phyloP scores from a whole-genome alignment of 1,139 yeast species.

The Lodderomyces pseudojiufengensis region DNA sequence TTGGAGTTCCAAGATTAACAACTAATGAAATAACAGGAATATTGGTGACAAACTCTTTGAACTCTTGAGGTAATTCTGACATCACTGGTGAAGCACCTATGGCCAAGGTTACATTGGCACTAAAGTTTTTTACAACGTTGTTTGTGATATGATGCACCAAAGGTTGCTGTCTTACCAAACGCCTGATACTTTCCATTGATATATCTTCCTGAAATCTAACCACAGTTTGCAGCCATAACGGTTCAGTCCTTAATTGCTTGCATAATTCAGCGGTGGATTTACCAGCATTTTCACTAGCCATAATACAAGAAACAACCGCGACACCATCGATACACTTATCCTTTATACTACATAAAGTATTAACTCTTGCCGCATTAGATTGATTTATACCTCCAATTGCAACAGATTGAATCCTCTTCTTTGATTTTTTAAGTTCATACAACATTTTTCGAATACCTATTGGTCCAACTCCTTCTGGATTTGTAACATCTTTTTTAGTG shows the following conservation, averaged over 20 bases:
- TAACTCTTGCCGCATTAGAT: slow-evolving; percentile 54
- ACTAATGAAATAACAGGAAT: slow-evolving; percentile 55
- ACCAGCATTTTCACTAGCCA: slow-evolving; percentile 63
- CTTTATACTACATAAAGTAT: slow-evolving; percentile 46
- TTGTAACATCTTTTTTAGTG: slow-evolving; percentile 57
- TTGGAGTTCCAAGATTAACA: slow-evolving; percentile 76
- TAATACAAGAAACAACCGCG: slow-evolving; percentile 83
- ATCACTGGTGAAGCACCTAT: slow-evolving; percentile 86
- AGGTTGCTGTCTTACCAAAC: slow-evolving; percentile 36
- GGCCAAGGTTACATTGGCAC: slow-evolving; percentile 87
- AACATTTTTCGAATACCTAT: slow-evolving; percentile 60
- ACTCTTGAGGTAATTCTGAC: slow-evolving; percentile 78
- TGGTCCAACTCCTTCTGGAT: slow-evolving; percentile 54
- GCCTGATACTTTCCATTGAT: background rate
- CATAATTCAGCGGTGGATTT: slow-evolving; percentile 43
- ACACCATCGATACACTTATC: slow-evolving; percentile 65
- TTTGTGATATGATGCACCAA: slow-evolving; percentile 88
- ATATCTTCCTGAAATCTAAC: too few relatives aligned
- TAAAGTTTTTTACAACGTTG: slow-evolving; percentile 81
- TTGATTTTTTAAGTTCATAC: slow-evolving; percentile 14
- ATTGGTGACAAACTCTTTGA: slow-evolving; percentile 56
- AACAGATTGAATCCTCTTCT: slow-evolving; percentile 49
- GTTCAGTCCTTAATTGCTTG: background rate
- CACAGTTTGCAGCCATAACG: background rate
- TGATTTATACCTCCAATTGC: slow-evolving; percentile 87